A percentile compares a stretch with the other conserved stretches of the same genome.
phyloP scores from a whole-genome alignment of 352 stramenopile species.

The Phytophthora capsici region DNA sequence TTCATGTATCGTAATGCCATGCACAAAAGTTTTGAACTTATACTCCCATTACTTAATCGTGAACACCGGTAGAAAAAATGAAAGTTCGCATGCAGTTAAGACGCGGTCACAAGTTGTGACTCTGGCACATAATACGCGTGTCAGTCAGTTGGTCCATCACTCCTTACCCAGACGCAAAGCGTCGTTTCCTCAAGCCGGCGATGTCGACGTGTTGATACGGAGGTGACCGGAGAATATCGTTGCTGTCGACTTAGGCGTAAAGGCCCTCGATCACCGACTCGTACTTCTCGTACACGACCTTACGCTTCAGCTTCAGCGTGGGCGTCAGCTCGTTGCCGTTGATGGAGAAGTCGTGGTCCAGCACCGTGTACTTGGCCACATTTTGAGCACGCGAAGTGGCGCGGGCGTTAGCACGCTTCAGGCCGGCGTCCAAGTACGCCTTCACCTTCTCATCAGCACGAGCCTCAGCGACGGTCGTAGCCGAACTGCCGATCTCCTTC shows the following conservation, averaged over 20 bases:
- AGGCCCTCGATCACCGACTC: constrained; percentile 86
- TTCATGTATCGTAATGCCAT: constrained; percentile 10
- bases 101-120: too few relatives aligned
- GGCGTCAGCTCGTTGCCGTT: constrained; percentile 93
- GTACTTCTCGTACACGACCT: constrained; percentile 94
- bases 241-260: constrained; percentile 67
- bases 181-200: background rate
- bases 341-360: constrained; percentile 93
- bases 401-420: constrained; percentile 80
- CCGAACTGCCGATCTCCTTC: constrained; percentile 67
- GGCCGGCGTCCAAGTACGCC: constrained; percentile 68
- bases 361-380: constrained; percentile 87
- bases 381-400: constrained; percentile 86
- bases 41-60: constrained; percentile 35
- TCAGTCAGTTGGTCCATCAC: constrained; percentile 6
- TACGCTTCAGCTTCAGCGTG: constrained; percentile 97
- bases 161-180: constrained; percentile 1
- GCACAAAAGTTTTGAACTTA: constrained; percentile 24
- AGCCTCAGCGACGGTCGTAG: constrained; percentile 75
- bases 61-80: constrained; percentile 28
- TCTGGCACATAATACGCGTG: constrained; percentile 1
- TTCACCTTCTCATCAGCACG: constrained; percentile 81
- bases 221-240: constrained; percentile 20
- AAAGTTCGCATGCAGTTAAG: constrained; percentile 23
- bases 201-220: constrained; percentile 12